These are phyloP conservation scores for Stipa capillata DNA, from an alignment of 176 grass and related monocot species.

Conservation along the genomic window DNA sequence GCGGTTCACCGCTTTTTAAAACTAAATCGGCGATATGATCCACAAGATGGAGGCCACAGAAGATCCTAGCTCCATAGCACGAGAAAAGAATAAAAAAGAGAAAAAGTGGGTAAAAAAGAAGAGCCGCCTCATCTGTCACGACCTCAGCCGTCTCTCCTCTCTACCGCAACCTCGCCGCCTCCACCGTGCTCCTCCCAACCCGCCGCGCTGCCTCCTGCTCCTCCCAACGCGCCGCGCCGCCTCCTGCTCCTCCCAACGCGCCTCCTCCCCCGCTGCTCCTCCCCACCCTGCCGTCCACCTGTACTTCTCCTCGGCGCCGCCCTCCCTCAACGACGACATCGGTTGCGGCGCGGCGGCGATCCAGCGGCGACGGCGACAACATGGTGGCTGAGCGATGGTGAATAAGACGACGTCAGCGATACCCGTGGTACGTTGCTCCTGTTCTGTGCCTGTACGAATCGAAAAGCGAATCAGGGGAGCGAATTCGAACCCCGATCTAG, in stretches of 20 bases:
- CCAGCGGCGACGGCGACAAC: slow-evolving; percentile 1
- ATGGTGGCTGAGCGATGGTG: not conserved
- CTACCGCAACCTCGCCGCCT: not conserved
- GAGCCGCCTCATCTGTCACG: not conserved
- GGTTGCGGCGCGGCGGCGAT: not conserved
- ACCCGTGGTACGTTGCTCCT: not conserved
- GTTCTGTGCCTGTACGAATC: not conserved
- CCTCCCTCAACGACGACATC: not conserved
- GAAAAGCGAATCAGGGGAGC: not conserved
- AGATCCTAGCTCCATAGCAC: too few species aligned
- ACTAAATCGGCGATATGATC: too few species aligned
- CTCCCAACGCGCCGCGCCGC: not conserved
- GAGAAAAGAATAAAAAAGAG: not conserved
- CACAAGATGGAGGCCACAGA: too few species aligned
- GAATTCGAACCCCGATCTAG: not conserved
- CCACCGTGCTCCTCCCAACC: not conserved
- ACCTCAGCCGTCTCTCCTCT: slow-evolving; percentile 6
- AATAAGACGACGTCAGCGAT: not conserved
- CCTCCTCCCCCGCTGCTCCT: not conserved
- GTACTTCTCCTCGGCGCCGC: not conserved
- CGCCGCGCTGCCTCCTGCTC: not conserved
- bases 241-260: not conserved
- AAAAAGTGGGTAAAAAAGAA: not conserved
- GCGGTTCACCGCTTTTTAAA: too few species aligned
- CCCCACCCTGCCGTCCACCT: not conserved